phyloP scores from a whole-genome alignment of 2,329 filamentous ascomycete species.

The Nemania bipapillata region DNA sequence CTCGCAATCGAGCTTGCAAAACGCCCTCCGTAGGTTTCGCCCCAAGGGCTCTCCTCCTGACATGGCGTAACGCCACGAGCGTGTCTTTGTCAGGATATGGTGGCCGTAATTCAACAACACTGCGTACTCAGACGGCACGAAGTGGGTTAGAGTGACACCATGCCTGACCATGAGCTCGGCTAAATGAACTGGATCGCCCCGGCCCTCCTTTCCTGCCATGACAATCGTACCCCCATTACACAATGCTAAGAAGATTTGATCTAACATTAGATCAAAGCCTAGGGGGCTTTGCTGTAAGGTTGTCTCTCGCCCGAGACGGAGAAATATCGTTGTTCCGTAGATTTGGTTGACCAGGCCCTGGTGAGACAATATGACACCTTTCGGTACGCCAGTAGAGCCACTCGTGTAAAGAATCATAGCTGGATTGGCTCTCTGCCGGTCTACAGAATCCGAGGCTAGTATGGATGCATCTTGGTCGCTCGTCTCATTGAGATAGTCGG shows the following conservation, averaged over 20 bases:
- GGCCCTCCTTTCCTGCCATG: conserved; percentile 45
- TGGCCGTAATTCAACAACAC: conserved; percentile 9
- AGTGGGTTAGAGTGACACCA: conserved; percentile 50
- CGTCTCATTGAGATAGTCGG: too few species aligned
- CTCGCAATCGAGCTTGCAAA: conserved; percentile 38
- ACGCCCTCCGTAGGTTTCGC: neutral
- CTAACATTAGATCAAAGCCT: conserved; percentile 52
- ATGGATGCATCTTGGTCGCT: too few species aligned
- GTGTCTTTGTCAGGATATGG: neutral
- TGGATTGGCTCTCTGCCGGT: too few species aligned
- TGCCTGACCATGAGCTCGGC: conserved; percentile 48
- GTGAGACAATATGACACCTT: conserved; percentile 17
- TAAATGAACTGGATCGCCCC: conserved; percentile 52
- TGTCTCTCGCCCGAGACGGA: conserved; percentile 17
- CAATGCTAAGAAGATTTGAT: conserved; percentile 50
- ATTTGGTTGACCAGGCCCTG: conserved; percentile 6
- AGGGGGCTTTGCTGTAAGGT: conserved; percentile 53
- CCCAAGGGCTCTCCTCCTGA: conserved; percentile 6
- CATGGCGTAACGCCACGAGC: conserved; percentile 14
- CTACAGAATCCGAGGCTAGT: too few species aligned
- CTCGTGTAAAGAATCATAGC: conserved; percentile 47
- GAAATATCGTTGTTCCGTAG: neutral
- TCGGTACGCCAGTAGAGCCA: conserved; percentile 23
- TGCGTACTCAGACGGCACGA: conserved; percentile 33
- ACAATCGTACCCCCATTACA: conserved; percentile 49